Conservation (phyloP, 148 eudicot genomes). For the Polygonum maritimum region DNA sequence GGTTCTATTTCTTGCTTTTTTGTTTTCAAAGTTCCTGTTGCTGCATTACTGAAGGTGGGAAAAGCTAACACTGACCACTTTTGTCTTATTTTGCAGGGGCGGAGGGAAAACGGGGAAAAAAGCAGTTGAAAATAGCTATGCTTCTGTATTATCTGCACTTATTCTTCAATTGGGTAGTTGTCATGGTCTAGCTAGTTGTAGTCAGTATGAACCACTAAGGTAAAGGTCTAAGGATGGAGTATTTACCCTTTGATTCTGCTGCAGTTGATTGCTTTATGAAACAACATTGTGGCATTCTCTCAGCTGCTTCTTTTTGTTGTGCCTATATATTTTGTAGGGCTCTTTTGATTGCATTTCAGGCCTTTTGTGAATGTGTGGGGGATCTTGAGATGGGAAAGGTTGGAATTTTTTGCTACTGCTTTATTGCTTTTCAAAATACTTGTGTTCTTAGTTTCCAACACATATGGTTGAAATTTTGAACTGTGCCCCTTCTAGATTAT, state of each 20-base stretch:
- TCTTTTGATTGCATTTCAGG: slow-evolving; percentile 81
- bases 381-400: slow-evolving; percentile 99
- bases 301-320: neutral
- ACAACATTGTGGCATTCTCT: neutral
- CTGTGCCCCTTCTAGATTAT: slow-evolving; percentile 41
- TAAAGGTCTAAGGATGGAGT: slow-evolving; percentile 17
- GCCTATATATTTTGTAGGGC: slow-evolving; percentile 38
- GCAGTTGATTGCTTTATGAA: neutral
- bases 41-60: neutral
- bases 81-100: slow-evolving; percentile 50
- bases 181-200: slow-evolving; percentile 65
- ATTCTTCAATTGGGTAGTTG: slow-evolving; percentile 85
- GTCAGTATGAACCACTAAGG: slow-evolving; percentile 85
- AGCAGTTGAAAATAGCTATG: slow-evolving; percentile 85
- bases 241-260: neutral
- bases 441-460: neutral
- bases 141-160: slow-evolving; percentile 83
- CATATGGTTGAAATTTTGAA: neutral
- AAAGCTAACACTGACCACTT: neutral
- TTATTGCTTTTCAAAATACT: neutral
- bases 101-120: slow-evolving; percentile 90
- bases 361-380: slow-evolving; percentile 97
- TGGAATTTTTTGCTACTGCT: neutral
- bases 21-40: neutral
- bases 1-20: slow-evolving; percentile 29